phyloP scores from a whole-genome alignment of 2,329 filamentous ascomycete species.

The Colletotrichum sp. region DNA sequence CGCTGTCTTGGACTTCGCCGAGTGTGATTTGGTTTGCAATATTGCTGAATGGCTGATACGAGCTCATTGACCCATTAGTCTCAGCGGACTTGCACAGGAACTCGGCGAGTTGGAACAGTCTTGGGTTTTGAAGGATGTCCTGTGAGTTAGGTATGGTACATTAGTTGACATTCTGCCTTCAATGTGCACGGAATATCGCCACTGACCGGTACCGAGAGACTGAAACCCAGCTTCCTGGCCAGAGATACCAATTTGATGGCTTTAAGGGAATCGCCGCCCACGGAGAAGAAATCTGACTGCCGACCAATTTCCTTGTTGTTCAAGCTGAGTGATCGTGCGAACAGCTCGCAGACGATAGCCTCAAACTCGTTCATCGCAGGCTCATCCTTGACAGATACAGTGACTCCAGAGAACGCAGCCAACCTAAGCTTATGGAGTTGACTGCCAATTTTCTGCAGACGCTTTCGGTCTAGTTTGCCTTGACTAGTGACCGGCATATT shows the following conservation, averaged over 20 bases:
- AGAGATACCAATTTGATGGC: background rate
- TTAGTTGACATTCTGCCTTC: background rate
- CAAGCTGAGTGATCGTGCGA: background rate
- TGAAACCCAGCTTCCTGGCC: background rate
- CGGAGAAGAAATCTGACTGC: background rate
- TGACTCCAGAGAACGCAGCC: background rate
- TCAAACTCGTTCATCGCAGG: background rate
- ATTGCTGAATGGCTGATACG: background rate
- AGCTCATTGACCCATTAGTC: background rate
- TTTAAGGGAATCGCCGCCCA: background rate
- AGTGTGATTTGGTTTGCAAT: background rate
- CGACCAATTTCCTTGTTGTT: background rate
- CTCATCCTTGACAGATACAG: accelerated
- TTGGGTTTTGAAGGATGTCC: background rate
- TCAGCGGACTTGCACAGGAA: accelerated
- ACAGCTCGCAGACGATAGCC: background rate
- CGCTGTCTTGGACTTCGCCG: background rate
- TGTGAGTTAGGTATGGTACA: background rate
- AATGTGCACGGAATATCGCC: too few relatives aligned
- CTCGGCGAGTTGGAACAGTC: background rate
- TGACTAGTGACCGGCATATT: background rate
- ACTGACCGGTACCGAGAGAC: background rate
- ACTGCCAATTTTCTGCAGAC: background rate
- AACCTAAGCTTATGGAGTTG: background rate
- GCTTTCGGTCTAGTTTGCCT: background rate